Evolutionary conservation across 352 stramenopile species (phyloP).

Genomic region (Phytophthora cajani): DNA sequence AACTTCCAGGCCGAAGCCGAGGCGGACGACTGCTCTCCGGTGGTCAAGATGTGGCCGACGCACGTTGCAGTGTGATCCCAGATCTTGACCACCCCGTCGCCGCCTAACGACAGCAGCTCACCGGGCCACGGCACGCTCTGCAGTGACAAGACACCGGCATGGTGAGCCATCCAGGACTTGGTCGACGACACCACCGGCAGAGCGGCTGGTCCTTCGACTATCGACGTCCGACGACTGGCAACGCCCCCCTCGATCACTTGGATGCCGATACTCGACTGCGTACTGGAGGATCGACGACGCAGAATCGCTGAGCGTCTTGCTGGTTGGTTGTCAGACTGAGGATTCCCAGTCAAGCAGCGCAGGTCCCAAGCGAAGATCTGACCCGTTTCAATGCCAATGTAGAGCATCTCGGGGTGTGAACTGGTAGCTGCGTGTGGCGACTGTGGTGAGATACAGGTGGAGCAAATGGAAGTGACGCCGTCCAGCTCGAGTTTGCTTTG

Average conservation of each 20-base stretch:
- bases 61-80: conserved; percentile 53
- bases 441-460: conserved; percentile 10
- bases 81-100: conserved; percentile 54
- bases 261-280: conserved; percentile 12
- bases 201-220: not conserved
- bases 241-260: not conserved
- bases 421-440: not conserved
- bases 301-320: conserved; percentile 25
- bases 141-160: conserved; percentile 42
- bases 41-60: conserved; percentile 60
- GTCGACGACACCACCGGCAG: conserved; percentile 35
- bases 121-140: conserved; percentile 44
- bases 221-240: conserved; percentile 1
- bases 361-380: conserved; percentile 37
- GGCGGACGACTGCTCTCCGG: conserved; percentile 18
- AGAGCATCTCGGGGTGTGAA: conserved; percentile 20
- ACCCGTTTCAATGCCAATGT: conserved; percentile 32
- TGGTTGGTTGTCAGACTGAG: conserved; percentile 3
- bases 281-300: conserved; percentile 13
- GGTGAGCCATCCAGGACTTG: conserved; percentile 53
- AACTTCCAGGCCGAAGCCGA: conserved; percentile 55
- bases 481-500: conserved; percentile 22
- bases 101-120: conserved; percentile 55
- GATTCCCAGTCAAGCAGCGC: conserved; percentile 12
- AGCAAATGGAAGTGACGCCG: conserved; percentile 36